Evolutionary conservation across 495 filamentous ascomycete species (phyloP).

Genomic region (Aspergillus olivimuriae): DNA sequence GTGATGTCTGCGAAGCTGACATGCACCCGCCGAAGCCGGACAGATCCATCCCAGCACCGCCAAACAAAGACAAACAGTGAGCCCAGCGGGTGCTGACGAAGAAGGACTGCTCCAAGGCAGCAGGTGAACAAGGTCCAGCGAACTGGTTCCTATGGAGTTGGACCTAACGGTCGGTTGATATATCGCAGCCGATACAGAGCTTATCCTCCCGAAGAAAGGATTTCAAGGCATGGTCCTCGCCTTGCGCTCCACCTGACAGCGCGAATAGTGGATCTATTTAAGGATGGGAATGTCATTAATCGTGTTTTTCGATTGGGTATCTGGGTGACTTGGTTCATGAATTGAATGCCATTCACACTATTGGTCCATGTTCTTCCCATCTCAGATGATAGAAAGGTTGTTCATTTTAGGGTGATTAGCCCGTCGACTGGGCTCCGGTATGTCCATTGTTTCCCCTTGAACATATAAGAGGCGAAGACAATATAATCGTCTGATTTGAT

Average conservation of each 20-base stretch:
- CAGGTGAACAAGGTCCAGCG: conserved; percentile 1
- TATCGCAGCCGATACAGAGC: conserved; percentile 57
- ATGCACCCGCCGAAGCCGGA: conserved; percentile 5
- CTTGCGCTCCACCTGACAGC: conserved; percentile 53
- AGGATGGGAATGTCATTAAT: conserved; percentile 3
- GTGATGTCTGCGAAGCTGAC: not conserved
- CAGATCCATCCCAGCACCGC: conserved; percentile 17
- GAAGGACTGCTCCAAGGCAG: not conserved
- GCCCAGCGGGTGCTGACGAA: not conserved
- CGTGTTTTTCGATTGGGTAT: conserved; percentile 6
- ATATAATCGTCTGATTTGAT: too few relatives aligned
- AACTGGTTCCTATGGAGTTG: conserved; percentile 1
- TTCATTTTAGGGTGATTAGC: too few relatives aligned
- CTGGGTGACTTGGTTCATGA: too few relatives aligned
- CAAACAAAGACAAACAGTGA: conserved; percentile 5
- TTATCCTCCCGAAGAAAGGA: conserved; percentile 38
- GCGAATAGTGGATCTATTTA: conserved; percentile 27
- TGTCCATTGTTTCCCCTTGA: too few relatives aligned
- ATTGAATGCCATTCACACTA: too few relatives aligned
- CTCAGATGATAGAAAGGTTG: too few relatives aligned
- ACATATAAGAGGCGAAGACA: too few relatives aligned
- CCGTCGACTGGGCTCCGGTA: too few relatives aligned
- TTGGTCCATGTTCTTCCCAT: too few relatives aligned
- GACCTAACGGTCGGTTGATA: conserved; percentile 27
- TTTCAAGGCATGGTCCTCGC: conserved; percentile 51